Conservation (phyloP, 345 rosid species). For the Hibiscus mutabilis region DNA sequence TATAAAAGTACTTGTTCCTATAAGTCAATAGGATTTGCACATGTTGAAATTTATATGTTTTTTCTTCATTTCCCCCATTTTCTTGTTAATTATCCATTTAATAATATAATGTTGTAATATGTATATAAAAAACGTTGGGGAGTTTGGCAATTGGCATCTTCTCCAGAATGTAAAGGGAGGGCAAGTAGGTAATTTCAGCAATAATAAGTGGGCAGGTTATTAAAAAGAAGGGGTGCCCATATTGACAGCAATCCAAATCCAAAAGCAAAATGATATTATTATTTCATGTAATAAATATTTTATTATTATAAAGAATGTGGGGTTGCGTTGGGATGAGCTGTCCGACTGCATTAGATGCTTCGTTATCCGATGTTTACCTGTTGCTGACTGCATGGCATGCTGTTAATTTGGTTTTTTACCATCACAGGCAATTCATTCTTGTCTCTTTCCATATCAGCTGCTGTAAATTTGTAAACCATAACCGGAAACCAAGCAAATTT, state of each 20-base stretch:
- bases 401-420: neutral
- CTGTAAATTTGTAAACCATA: neutral
- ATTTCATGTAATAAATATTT: neutral
- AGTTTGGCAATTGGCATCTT: no score
- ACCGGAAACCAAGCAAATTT: neutral
- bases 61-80: no score
- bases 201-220: neutral
- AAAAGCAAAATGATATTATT: neutral
- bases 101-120: no score
- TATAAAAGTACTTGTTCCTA: no score
- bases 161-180: no score
- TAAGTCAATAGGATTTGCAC: no score
- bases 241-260: constrained; percentile 4
- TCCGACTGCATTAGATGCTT: constrained; percentile 39
- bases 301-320: constrained; percentile 18
- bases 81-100: no score
- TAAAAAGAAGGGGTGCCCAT: constrained; percentile 16
- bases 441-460: no score
- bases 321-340: constrained; percentile 69
- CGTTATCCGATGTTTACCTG: constrained; percentile 39
- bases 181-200: no score
- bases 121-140: no score
- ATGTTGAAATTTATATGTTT: no score
- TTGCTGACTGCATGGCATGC: neutral
- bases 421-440: neutral